Conservation (phyloP, 257 asterid genomes). For the Dorcoceras hygrometricum region DNA sequence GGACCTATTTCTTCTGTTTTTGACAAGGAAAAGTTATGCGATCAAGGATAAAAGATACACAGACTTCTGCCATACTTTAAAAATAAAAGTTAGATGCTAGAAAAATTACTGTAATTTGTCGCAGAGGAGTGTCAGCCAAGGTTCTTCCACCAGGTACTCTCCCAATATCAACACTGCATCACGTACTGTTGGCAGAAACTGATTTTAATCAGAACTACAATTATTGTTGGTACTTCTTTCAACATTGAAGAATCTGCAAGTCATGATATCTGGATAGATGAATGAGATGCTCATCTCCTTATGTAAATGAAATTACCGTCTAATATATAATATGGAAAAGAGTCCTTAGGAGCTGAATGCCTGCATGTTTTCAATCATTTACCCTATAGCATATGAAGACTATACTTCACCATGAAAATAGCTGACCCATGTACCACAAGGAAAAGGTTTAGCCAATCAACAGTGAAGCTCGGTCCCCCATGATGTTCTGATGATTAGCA, state of each 20-base stretch:
- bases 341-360: background rate
- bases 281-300: background rate
- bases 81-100: conserved; percentile 1
- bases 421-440: too few species aligned
- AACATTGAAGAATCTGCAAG: conserved; percentile 2
- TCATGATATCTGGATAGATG: conserved; percentile 14
- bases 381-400: background rate
- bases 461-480: background rate
- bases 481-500: too few species aligned
- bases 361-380: background rate
- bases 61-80: background rate
- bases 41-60: background rate
- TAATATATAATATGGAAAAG: background rate
- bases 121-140: conserved; percentile 80
- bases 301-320: background rate
- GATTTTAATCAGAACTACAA: conserved; percentile 24
- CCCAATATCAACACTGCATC: conserved; percentile 79
- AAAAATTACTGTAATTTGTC: conserved; percentile 58
- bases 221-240: conserved; percentile 4
- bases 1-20: background rate
- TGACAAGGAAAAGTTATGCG: background rate
- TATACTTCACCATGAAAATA: background rate
- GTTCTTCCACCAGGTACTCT: conserved; percentile 85
- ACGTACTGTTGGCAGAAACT: conserved; percentile 43
- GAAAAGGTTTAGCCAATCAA: background rate